Base-by-base conservation (phyloP, 352 stramenopile genomes). In the Phytophthora palmivora region DNA sequence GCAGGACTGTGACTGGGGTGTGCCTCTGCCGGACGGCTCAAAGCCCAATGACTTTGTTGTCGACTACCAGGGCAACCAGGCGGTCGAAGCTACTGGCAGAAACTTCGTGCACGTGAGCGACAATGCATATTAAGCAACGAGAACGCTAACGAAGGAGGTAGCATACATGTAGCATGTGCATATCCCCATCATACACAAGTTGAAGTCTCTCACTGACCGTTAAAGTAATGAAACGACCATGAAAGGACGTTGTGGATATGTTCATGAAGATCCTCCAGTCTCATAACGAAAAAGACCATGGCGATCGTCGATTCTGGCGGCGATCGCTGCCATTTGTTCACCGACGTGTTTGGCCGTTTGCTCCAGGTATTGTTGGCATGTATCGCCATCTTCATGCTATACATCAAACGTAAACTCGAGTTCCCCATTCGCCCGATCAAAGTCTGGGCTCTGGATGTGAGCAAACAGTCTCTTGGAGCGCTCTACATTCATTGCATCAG, bases 1-100 rank as follows among this genome's bases (percentile, higher is more conserved):
- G 66, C 61, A 85, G 53, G 87, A 94, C 60, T 96, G 88, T 37
- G 87, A 94, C 79, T 96, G 88, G 88, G 88, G 88, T 24, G 87
- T 96, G 11, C 88, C 88, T 3, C 82, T 96, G 18, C 79, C 87
- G 11, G 82, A 92, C 46, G 84, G 87, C 42, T 91, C 84, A 10
- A 90, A 92, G 66, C 87, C 87, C 1, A 22, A 58, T 16, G 69
- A 78, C 55, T 78, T 78, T 53, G 67, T 67, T 43, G 44, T 78
- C 32, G 69, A 78, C 41, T 74, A 66, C 33, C 48, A 72, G 49
- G 54, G 54, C 39, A 62, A 77, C 16, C 26, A 60, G 18, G 41
- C 53, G n/a, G 19, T 12, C 3, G 34, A 9, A 24, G 48, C 44
- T 21, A 58, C 37, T 11, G 50, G 28, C 34, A 54, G 50, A 32